Evolutionary conservation across 768 basidiomycete genomes (phyloP), one percentile per base, ranked within the genome.

Genomic region (Dacryopinax spathularia): DNA sequence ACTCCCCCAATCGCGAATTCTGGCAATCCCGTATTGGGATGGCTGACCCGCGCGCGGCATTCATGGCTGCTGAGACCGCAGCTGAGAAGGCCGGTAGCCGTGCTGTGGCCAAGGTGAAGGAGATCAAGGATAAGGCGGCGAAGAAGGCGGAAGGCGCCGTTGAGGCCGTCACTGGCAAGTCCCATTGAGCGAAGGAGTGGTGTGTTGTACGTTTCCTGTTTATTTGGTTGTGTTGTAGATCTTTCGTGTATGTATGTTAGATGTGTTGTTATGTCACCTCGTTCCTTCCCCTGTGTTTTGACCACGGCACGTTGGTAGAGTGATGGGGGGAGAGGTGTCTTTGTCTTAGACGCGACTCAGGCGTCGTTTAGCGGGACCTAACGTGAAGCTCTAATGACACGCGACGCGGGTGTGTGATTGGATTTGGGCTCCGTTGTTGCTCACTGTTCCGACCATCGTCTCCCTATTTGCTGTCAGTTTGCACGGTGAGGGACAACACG

Each of bases 31-130:
- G 65, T 27, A 35, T 35, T 16, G 65, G 65, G 1, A 25, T 65
- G 34, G 62, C 65, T 13, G 65, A 65, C 34, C 65, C 65, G 27
- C 62, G 65, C 36, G 65, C 65, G 4, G 63, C 65, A 9, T 65
- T 65, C 65, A 62, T 65, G 20, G 37, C 65, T 13, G 48, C 34
- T 9, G 65, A 65, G 16, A 18, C 25, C 37, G 60, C 44, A 33
- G 62, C 31, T 4, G 62, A 37, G 29, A 33, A 64, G 18, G 56
- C 59, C n/a, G 41, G 56, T 20, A 34, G 48, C 35, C 35, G 36
- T 29, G 65, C 65, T 20, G 63, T 63, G 27, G 59, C 33, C 36
- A 65, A 65, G 59, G 65, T 65, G 34, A 60, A 63, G 33, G 65
- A 65, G 35, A 62, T 65, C 65, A 65, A 65, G 43, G 64, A 33